Conservation (phyloP, 768 basidiomycete genomes). For the Boletus barrowsii region DNA sequence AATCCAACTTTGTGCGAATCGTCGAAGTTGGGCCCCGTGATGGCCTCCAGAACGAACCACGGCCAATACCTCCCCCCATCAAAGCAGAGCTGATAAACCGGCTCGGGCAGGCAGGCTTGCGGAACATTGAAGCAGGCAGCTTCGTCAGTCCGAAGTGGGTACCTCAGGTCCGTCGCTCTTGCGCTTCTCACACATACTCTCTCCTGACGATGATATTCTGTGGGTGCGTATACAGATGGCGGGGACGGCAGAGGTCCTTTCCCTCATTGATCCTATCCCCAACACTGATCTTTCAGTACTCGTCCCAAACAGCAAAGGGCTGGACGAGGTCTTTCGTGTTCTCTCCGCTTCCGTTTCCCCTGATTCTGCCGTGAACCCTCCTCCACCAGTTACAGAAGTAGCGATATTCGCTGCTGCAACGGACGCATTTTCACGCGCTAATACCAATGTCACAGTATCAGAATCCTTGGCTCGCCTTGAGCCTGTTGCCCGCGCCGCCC, state of each 20-base stretch:
- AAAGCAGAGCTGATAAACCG: conserved; percentile 81
- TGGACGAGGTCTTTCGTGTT: conserved; percentile 63
- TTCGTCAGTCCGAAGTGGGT: conserved; percentile 95
- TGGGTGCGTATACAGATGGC: conserved; percentile 61
- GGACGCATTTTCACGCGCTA: conserved; percentile 81
- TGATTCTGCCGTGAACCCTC: conserved; percentile 30
- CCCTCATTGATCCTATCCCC: conserved; percentile 48
- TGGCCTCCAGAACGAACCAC: conserved; percentile 87
- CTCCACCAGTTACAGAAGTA: conserved; percentile 73
- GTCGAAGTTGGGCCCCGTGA: conserved; percentile 92
- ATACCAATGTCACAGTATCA: conserved; percentile 71
- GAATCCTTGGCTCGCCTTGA: conserved; percentile 67
- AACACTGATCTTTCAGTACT: conserved; percentile 75
- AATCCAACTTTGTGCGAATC: conserved; percentile 40
- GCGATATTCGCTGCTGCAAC: conserved; percentile 88
- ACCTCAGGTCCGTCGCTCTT: conserved; percentile 57
- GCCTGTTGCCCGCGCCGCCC: conserved; percentile 59
- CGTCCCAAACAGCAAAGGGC: conserved; percentile 75
- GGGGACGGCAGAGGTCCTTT: conserved; percentile 74
- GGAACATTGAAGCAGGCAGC: conserved; percentile 78
- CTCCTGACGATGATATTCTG: background rate
- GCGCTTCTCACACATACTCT: background rate
- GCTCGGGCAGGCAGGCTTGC: conserved; percentile 64
- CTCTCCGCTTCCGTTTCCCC: conserved; percentile 35
- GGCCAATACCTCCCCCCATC: conserved; percentile 62